phyloP scores from a whole-genome alignment of 495 filamentous ascomycete genomes.

The Xylaria scruposa region DNA sequence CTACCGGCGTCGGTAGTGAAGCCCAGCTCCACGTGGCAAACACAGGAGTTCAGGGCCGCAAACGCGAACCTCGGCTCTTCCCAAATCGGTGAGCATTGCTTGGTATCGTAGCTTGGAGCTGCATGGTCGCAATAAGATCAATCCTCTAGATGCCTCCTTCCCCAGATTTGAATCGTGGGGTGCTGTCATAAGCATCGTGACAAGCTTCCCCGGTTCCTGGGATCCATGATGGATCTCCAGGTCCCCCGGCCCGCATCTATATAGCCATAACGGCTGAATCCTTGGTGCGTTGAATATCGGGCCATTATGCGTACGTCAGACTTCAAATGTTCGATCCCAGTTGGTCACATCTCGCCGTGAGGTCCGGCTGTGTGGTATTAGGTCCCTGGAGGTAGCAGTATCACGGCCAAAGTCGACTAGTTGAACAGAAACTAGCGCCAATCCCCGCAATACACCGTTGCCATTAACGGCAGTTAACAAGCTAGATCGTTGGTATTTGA shows the following conservation, averaged over 20 bases:
- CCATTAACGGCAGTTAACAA: constrained; percentile 6
- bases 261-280: constrained; percentile 2
- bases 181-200: background rate
- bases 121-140: background rate
- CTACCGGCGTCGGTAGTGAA: background rate
- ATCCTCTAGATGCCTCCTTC: background rate
- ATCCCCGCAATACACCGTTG: background rate
- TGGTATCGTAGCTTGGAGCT: background rate
- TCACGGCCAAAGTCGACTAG: background rate
- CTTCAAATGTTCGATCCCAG: background rate
- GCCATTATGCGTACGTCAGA: background rate
- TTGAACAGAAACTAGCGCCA: background rate
- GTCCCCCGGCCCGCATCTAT: background rate
- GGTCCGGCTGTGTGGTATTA: background rate
- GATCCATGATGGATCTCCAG: background rate
- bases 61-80: constrained; percentile 1
- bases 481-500: background rate
- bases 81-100: background rate
- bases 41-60: background rate
- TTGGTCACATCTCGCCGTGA: background rate
- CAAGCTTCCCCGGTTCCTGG: constrained; percentile 9
- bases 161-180: background rate
- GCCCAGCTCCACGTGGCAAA: background rate
- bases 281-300: background rate
- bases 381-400: background rate